Evolutionary conservation across 2,329 filamentous ascomycete genomes (phyloP).

Genomic region (Arthrobotrys pseudoclavata): DNA sequence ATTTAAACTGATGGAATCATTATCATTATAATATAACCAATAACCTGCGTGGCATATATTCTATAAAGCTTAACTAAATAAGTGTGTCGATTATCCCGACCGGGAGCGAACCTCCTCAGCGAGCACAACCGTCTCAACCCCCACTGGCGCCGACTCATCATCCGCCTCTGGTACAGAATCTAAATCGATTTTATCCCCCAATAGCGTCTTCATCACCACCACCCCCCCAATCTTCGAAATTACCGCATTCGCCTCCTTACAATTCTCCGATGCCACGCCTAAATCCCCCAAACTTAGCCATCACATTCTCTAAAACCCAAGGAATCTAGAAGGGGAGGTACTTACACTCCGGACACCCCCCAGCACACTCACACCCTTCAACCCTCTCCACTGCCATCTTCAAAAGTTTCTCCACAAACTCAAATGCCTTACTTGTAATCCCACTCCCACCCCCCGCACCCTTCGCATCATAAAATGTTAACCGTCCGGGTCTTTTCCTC

Average conservation of each 20-base stretch:
- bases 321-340: conserved; percentile 66
- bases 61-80: not conserved
- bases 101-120: conserved; percentile 74
- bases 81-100: conserved; percentile 64
- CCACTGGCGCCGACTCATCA: conserved; percentile 77
- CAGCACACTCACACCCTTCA: conserved; percentile 79
- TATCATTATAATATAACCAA: not conserved
- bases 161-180: conserved; percentile 88
- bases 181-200: conserved; percentile 83
- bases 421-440: conserved; percentile 92
- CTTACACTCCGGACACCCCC: conserved; percentile 91
- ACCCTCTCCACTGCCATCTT: conserved; percentile 77
- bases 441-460: conserved; percentile 85
- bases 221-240: conserved; percentile 52
- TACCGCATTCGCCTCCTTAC: conserved; percentile 56
- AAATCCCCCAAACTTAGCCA: too few relatives aligned
- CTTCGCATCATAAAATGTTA: conserved; percentile 96
- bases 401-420: conserved; percentile 79
- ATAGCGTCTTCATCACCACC: conserved; percentile 77
- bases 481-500: conserved; percentile 84
- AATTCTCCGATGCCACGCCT: conserved; percentile 54
- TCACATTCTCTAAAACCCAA: too few relatives aligned
- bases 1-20: not conserved
- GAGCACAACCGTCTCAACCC: conserved; percentile 84
- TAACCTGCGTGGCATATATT: too few relatives aligned